phyloP scores from a whole-genome alignment of 768 basidiomycete genomes.

The Krasilnikovozyma curviuscula region DNA sequence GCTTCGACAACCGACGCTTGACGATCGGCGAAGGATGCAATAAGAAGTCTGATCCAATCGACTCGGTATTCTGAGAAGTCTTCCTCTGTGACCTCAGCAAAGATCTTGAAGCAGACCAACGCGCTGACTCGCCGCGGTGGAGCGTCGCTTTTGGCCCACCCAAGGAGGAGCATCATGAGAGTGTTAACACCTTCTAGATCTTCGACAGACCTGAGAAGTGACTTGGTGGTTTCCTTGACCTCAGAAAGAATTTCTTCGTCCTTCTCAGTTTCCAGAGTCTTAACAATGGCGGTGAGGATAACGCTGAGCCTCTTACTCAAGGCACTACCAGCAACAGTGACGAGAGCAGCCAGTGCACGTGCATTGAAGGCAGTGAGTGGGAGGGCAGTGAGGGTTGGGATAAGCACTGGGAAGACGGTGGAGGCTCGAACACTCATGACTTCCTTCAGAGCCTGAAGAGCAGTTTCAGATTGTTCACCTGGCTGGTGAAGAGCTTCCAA shows the following conservation, averaged over 20 bases:
- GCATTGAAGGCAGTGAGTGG: slow-evolving; percentile 95
- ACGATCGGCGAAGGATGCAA: slow-evolving; percentile 62
- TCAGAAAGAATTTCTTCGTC: slow-evolving; percentile 53
- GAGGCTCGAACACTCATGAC: slow-evolving; percentile 87
- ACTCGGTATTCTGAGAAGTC: slow-evolving; percentile 70
- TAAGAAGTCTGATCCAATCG: slow-evolving; percentile 83
- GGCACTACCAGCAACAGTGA: slow-evolving; percentile 81
- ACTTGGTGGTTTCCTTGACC: slow-evolving; percentile 52
- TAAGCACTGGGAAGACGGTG: slow-evolving; percentile 90
- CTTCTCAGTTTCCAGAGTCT: slow-evolving; percentile 42
- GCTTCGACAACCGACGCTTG: slow-evolving; percentile 40
- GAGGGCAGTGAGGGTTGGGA: slow-evolving; percentile 71
- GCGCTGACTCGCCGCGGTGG: slow-evolving; percentile 57
- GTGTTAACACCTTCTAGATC: slow-evolving; percentile 79
- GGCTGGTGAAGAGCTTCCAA: slow-evolving; percentile 83
- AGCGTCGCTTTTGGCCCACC: slow-evolving; percentile 65
- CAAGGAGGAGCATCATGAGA: slow-evolving; percentile 68
- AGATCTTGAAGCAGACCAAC: slow-evolving; percentile 53
- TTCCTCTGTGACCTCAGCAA: slow-evolving; percentile 64
- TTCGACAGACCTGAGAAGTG: slow-evolving; percentile 54
- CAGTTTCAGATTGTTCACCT: slow-evolving; percentile 84
- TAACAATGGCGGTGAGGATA: slow-evolving; percentile 61
- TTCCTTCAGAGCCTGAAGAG: slow-evolving; percentile 75
- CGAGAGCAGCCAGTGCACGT: slow-evolving; percentile 68
- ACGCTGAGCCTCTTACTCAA: slow-evolving; percentile 61